Percentiles rank a stretch among this genome's conserved stretches.
phyloP scores from a whole-genome alignment of 1,139 yeast species.

The Kluyveromyces marxianus region DNA sequence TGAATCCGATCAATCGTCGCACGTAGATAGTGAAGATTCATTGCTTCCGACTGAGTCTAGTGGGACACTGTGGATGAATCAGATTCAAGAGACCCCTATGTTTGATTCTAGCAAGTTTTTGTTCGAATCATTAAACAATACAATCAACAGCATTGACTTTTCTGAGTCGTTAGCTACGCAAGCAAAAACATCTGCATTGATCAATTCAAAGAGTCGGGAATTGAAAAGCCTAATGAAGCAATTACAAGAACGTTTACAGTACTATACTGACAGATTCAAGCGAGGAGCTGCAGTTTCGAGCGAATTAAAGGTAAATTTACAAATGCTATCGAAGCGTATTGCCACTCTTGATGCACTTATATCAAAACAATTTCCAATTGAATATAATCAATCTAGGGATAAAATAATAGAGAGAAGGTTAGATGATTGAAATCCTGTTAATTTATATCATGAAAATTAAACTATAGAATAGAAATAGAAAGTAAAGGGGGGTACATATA shows the following conservation, averaged over 20 bases:
- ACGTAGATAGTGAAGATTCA: background rate
- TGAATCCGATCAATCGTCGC: conserved; percentile 2
- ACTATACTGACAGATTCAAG: conserved; percentile 18
- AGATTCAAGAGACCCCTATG: conserved; percentile 23
- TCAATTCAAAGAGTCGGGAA: conserved; percentile 27
- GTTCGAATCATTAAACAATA: conserved; percentile 24
- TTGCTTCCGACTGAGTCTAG: conserved; percentile 3
- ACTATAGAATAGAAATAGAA: background rate
- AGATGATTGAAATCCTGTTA: conserved; percentile 7
- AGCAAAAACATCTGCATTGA: conserved; percentile 28
- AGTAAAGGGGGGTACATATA: too few species aligned
- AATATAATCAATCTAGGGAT: conserved; percentile 27
- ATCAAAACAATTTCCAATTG: conserved; percentile 25
- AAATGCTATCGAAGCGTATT: conserved; percentile 16
- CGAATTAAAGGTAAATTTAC: conserved; percentile 17
- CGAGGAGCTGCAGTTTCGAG: conserved; percentile 18
- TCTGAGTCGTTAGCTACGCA: conserved; percentile 27
- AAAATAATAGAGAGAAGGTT: conserved; percentile 22
- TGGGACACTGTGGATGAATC: conserved; percentile 13
- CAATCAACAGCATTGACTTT: conserved; percentile 27
- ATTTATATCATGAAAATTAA: background rate
- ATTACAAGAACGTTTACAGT: conserved; percentile 14
- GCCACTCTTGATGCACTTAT: conserved; percentile 16
- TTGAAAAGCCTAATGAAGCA: conserved; percentile 22
- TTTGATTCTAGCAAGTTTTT: conserved; percentile 27